Conservation (phyloP, 352 stramenopile species). For the Sclerospora graminicola region DNA sequence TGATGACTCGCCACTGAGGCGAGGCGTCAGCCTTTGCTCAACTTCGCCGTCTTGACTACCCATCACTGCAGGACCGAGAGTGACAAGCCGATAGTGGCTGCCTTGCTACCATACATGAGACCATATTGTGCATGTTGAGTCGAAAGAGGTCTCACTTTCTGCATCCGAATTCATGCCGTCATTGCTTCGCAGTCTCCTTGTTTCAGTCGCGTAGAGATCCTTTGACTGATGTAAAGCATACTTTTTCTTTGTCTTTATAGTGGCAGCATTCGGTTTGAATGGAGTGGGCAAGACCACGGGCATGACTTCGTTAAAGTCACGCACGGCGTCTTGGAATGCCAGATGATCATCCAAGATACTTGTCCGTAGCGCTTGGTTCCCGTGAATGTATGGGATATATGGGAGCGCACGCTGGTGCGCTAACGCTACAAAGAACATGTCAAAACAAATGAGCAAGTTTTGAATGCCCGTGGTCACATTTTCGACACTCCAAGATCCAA, state of each 20-base stretch:
- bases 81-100: too few relatives aligned
- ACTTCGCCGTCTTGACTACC: slow-evolving; percentile 7
- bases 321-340: slow-evolving; percentile 88
- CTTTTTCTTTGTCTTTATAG: slow-evolving; percentile 47
- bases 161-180: slow-evolving; percentile 20
- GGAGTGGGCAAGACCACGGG: slow-evolving; percentile 69
- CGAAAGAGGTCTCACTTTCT: slow-evolving; percentile 16
- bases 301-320: slow-evolving; percentile 90
- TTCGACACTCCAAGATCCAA: slow-evolving; percentile 90
- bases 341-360: slow-evolving; percentile 89
- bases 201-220: slow-evolving; percentile 39
- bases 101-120: too few relatives aligned
- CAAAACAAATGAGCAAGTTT: slow-evolving; percentile 98
- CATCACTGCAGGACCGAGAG: too few relatives aligned
- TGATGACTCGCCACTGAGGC: slow-evolving; percentile 8
- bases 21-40: slow-evolving; percentile 12
- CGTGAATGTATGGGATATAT: slow-evolving; percentile 70
- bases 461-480: slow-evolving; percentile 95
- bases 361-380: slow-evolving; percentile 39
- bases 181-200: slow-evolving; percentile 35
- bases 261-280: slow-evolving; percentile 66
- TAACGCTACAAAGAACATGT: slow-evolving; percentile 96
- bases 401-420: slow-evolving; percentile 96
- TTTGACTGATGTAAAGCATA: slow-evolving; percentile 13
- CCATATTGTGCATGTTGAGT: too few relatives aligned